A percentile compares a stretch with the other conserved stretches of the same genome.
phyloP scores from a whole-genome alignment of 306 rosid species.

The Prosopis cineraria region DNA sequence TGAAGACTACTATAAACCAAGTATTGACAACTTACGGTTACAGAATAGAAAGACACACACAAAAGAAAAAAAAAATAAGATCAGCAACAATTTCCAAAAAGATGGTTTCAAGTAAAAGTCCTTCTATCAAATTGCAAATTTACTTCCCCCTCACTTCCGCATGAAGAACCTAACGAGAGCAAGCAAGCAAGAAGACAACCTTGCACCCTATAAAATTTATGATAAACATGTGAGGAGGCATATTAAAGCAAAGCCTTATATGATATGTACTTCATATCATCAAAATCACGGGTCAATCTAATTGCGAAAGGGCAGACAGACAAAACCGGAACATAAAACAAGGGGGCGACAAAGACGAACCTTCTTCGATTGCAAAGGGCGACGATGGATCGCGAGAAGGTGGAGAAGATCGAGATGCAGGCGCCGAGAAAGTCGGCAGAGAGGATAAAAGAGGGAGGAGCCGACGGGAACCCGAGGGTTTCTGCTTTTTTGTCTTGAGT shows the following conservation, averaged over 20 bases:
- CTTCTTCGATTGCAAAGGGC: too few species aligned
- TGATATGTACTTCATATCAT: not conserved
- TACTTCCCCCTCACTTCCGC: not conserved
- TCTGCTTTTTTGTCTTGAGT: too few species aligned
- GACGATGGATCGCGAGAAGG: too few species aligned
- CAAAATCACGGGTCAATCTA: not conserved
- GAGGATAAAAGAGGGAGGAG: too few species aligned
- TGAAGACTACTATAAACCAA: not conserved
- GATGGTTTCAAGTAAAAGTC: not conserved
- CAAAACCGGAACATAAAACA: too few species aligned
- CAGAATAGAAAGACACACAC: not conserved
- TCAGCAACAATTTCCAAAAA: not conserved
- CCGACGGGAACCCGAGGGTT: too few species aligned
- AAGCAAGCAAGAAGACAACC: not conserved
- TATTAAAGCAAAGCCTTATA: not conserved
- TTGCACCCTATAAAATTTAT: not conserved
- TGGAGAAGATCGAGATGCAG: too few species aligned
- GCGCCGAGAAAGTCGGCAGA: too few species aligned
- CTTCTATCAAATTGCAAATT: not conserved
- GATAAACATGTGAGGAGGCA: not conserved
- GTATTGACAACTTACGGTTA: not conserved
- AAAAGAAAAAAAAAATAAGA: not conserved
- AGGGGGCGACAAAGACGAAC: too few species aligned
- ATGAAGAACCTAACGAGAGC: not conserved
- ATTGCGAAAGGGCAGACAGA: too few species aligned